phyloP scores from a whole-genome alignment of 2,329 filamentous ascomycete species.

The Raffaelea arxii region DNA sequence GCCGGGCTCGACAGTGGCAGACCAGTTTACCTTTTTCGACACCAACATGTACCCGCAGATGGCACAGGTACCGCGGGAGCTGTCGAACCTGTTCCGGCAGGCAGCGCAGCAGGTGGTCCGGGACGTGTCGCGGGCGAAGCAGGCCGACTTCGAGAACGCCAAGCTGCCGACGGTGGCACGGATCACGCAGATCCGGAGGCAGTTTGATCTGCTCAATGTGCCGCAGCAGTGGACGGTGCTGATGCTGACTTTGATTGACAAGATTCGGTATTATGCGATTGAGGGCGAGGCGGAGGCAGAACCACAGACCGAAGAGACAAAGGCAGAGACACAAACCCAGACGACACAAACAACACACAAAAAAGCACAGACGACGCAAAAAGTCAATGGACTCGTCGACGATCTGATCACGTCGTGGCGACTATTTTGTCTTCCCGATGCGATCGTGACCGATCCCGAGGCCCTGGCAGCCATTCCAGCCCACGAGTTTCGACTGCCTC shows the following conservation, averaged over 20 bases:
- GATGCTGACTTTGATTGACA: conserved; percentile 22
- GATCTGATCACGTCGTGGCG: conserved; percentile 33
- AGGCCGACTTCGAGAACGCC: conserved; percentile 17
- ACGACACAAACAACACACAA: not conserved
- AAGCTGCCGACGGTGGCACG: conserved; percentile 27
- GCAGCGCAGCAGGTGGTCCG: conserved; percentile 20
- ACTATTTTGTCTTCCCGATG: conserved; percentile 23
- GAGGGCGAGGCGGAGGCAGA: not conserved
- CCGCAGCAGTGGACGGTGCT: conserved; percentile 23
- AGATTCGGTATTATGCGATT: conserved; percentile 16
- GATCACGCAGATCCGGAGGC: conserved; percentile 25
- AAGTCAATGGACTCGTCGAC: conserved; percentile 20
- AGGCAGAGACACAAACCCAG: not conserved
- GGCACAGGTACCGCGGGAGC: conserved; percentile 10
- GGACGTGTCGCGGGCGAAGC: conserved; percentile 22
- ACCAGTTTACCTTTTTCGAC: conserved; percentile 23
- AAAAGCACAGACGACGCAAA: conserved; percentile 9
- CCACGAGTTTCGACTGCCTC: conserved; percentile 10
- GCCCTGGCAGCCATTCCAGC: not conserved
- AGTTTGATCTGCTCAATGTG: conserved; percentile 23
- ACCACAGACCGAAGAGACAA: not conserved
- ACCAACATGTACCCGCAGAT: conserved; percentile 21
- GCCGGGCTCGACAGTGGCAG: conserved; percentile 10
- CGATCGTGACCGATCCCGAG: conserved; percentile 7
- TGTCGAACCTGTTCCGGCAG: conserved; percentile 22